Base-by-base conservation (phyloP, 148 eudicot genomes). In the Chenopodium suecicum region DNA sequence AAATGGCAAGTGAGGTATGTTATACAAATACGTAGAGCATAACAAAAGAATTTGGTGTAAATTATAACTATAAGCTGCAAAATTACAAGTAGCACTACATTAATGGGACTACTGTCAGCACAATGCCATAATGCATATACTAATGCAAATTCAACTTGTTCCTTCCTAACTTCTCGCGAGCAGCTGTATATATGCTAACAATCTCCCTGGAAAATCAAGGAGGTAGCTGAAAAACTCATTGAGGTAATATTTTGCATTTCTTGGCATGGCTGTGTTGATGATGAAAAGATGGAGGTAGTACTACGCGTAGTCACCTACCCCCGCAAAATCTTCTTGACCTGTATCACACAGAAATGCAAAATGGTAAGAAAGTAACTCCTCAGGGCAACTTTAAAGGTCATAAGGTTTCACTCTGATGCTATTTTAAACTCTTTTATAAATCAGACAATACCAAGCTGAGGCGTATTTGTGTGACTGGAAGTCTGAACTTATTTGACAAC, bases 281-380 rank as follows among this genome's bases (percentile, higher is more conserved):
- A 65, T 50, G 25, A 64, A 50, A 46, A 41, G 37, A 29, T 19
- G 31, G 46, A 77, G 41, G 44, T 7, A 29, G 14, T 23, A 14
- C 65, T 79, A 58, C 32, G 44, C 44, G 8, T 41, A 41, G 44
- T 41, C 44, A 27, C 70, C 78, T 79, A 72, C 47, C 81, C 80
- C 47, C 47, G 85, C 60, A 89, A 88, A 73, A 86, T 85, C 81
- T 79, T 89, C 89, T 90, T 92, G 63, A 88, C 89, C 95, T 92
- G 93, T 83, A 80, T 22, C 82, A 81, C 76, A 44, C 74, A 82
- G 50, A 31, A 80, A 69, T 78, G 27, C 69, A 81, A 0, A 41
- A 73, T 29, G 23, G 71, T 70, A 72, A 77, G 74, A 25, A 37
- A 72, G 62, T 16, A 47, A 46, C 6, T 56, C 8, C 3, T 7